These are phyloP conservation scores for Neonectria magnoliae DNA, from an alignment of 2,329 filamentous ascomycete genomes.

Conservation along the genomic window DNA sequence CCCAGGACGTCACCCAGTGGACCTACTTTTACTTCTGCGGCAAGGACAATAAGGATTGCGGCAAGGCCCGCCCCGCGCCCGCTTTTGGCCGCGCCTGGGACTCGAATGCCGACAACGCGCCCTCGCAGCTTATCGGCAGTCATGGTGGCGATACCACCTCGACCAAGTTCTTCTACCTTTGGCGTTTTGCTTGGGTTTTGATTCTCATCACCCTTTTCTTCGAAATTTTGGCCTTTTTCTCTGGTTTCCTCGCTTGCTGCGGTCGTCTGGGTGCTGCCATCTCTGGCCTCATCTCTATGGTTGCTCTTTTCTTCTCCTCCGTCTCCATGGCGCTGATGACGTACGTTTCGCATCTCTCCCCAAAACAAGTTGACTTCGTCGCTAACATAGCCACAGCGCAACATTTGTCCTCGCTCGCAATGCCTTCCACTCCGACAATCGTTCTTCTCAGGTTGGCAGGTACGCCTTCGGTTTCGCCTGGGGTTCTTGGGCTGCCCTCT, in stretches of 20 bases:
- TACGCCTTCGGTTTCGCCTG: slow-evolving; percentile 83
- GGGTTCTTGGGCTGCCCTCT: slow-evolving; percentile 73
- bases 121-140: slow-evolving; percentile 57
- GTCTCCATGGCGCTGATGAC: slow-evolving; percentile 79
- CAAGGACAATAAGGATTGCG: slow-evolving; percentile 71
- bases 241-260: slow-evolving; percentile 74
- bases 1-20: slow-evolving; percentile 79
- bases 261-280: slow-evolving; percentile 76
- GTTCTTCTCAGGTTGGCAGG: slow-evolving; percentile 68
- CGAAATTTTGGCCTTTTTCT: slow-evolving; percentile 72
- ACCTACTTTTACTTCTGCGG: slow-evolving; percentile 90
- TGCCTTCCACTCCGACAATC: slow-evolving; percentile 66
- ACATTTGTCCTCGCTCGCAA: slow-evolving; percentile 76
- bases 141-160: slow-evolving; percentile 66
- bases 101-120: slow-evolving; percentile 55
- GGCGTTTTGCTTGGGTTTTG: slow-evolving; percentile 93
- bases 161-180: slow-evolving; percentile 79
- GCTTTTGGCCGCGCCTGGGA: slow-evolving; percentile 79
- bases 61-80: slow-evolving; percentile 67
- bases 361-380: background rate
- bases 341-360: slow-evolving; percentile 56
- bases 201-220: slow-evolving; percentile 88
- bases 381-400: slow-evolving; percentile 50
- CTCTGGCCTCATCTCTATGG: slow-evolving; percentile 64
- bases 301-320: slow-evolving; percentile 76